A percentile compares a stretch with the other conserved stretches of the same genome.
Conservation (phyloP, 1,284 basidiomycete genomes). For the Austroboletus olivaceoglutinosus region DNA sequence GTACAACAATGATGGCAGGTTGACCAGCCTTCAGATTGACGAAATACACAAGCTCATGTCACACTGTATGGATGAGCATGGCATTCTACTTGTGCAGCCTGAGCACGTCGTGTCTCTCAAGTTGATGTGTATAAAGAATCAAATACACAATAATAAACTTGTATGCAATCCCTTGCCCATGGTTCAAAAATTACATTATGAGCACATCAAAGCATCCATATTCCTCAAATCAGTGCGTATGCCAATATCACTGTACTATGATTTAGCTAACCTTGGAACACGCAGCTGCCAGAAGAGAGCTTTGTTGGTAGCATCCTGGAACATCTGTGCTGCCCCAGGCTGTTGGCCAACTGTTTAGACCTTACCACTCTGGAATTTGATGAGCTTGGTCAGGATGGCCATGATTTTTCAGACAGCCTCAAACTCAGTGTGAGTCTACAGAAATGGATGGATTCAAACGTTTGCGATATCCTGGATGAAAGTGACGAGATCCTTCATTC, state of each 20-base stretch:
- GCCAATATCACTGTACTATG: background rate
- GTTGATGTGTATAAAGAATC: constrained; percentile 41
- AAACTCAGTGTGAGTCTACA: constrained; percentile 18
- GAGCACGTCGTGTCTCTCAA: constrained; percentile 52
- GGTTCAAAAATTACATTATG: background rate
- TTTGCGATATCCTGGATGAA: constrained; percentile 49
- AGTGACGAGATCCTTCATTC: constrained; percentile 50
- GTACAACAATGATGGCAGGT: background rate
- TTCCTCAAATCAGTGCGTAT: background rate
- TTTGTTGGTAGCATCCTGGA: background rate
- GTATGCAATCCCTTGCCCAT: background rate
- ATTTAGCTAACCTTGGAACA: no score
- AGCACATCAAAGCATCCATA: background rate
- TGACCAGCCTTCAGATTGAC: background rate
- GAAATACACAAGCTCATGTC: constrained; percentile 28
- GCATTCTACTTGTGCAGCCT: constrained; percentile 46
- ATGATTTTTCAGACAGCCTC: background rate
- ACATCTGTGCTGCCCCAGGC: background rate
- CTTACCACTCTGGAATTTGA: background rate
- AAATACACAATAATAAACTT: constrained; percentile 4
- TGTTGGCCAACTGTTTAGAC: background rate
- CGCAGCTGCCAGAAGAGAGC: background rate
- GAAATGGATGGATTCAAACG: constrained; percentile 34
- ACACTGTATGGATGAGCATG: constrained; percentile 37
- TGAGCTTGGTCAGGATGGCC: background rate